A percentile compares a stretch with the other conserved stretches of the same genome.
phyloP scores from a whole-genome alignment of 1,284 basidiomycete genomes.

The Leccinum ponderosum region DNA sequence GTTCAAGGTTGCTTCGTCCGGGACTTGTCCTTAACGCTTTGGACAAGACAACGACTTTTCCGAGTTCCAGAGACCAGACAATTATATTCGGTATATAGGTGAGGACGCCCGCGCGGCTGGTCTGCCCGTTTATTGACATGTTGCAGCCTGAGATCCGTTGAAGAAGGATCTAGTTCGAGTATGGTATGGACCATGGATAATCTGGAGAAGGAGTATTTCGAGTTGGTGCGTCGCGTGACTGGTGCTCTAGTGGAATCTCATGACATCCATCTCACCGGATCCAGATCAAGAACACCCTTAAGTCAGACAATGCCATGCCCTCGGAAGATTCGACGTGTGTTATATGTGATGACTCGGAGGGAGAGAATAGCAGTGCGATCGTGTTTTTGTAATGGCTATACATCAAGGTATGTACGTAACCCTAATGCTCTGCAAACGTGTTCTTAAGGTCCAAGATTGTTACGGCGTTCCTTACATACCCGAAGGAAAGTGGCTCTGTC shows the following conservation, averaged over 20 bases:
- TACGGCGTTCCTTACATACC: conserved; percentile 99
- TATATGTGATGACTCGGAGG: conserved; percentile 97
- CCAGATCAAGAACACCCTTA: conserved; percentile 89
- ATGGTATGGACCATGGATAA: conserved; percentile 99
- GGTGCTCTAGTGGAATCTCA: neutral
- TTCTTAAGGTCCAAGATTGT: conserved; percentile 66
- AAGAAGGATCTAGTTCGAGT: conserved; percentile 94
- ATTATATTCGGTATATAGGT: conserved; percentile 93
- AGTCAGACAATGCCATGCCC: conserved; percentile 78
- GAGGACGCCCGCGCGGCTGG: conserved; percentile 17
- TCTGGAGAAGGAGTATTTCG: conserved; percentile 99
- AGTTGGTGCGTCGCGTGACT: conserved; percentile 62
- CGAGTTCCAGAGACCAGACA: conserved; percentile 75
- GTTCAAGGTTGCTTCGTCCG: conserved; percentile 1
- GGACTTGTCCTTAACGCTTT: conserved; percentile 7
- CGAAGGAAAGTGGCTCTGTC: conserved; percentile 98
- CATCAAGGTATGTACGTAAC: conserved; percentile 77
- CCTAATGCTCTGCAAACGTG: neutral
- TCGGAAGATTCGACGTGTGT: conserved; percentile 95
- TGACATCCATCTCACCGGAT: neutral
- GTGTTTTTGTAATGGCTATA: conserved; percentile 89
- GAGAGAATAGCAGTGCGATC: conserved; percentile 98
- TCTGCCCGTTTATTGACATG: conserved; percentile 8
- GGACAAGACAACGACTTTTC: conserved; percentile 76
- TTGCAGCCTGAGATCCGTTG: conserved; percentile 69